Base-by-base conservation (phyloP, 129 eudicot species). In the Flaveria robusta region DNA sequence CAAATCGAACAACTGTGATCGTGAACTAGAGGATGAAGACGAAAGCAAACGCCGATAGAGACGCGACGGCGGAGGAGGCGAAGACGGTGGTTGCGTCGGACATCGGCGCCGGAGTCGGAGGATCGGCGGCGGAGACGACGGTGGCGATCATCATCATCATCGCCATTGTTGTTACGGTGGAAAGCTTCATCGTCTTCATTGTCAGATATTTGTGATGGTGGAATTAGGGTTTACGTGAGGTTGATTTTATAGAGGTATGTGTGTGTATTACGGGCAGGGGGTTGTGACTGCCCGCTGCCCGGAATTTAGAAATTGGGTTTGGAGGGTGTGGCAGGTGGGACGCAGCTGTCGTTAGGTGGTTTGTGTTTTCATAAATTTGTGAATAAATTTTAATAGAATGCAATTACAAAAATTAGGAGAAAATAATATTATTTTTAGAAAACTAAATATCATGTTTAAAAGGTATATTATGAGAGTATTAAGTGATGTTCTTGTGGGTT, bases 181-280 rank as follows among this genome's bases (percentile, higher is more conserved):
- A 59, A 56, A 70, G 63, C 71, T 58, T 78, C 64, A 67, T 77
- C 74, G 54, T 77, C 74, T 56, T 70, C 71, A 9, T 52, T 51
- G 1, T 51, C 67, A 9, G n/a, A 47, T 47, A 4, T 13, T 2
- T 2, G n/a, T 13, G 18, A 13, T 20, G 18, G 54, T 20, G 43
- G 80, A 27, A 34, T 76, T 34, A 66, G 9, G 45, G 7, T 67
- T 18, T 67, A 39, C 7, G 72, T 46, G 49, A 70, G 19, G 16
- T 15, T 55, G 67, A 37, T 37, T 77, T 77, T 77, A 66, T 66
- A 66, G 74, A 23, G 18, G 45, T 20, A 22, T 14, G 66, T 23
- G 55, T 20, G 13, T 11, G 46, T 26, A 5, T 34, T 37, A n/a
- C 77, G 67, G 47, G 47, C 12, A 43, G 47, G 2, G 3, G 66